Base-by-base conservation (phyloP, 2,329 filamentous ascomycete genomes). In the Botrytis porri region DNA sequence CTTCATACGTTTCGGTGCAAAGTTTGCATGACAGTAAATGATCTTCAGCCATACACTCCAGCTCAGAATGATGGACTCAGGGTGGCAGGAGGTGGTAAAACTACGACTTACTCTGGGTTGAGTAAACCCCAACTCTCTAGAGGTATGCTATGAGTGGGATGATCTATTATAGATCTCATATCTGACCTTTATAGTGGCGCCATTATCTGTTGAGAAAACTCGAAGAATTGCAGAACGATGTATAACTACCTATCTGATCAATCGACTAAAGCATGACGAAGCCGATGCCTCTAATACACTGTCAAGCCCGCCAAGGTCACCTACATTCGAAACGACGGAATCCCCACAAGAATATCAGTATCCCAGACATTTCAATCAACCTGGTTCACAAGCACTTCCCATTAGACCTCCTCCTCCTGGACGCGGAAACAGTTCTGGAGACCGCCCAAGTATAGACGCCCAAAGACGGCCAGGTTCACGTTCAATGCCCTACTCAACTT, bases 1-100 rank as follows among this genome's bases (percentile, higher is more conserved):
- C 83, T 94, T 75, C 88, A 88, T 51, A 88, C 91, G 54, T 97
- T 96, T 82, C 88, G 93, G 77, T 97, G 94, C 81, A 92, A 92
- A 60, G 91, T 93, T 71, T 97, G 94, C 81, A 84, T 93, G 78
- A 96, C 92, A 29, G 90, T 97, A 80, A 97, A 97, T 80, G 94
- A 97, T 80, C 82, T 97, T 70, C 85, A 87, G 74, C 86, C 86
- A 60, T 73, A 81, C 43, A 51, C 22, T 29, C 54, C 63, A n/a
- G 18, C 20, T 32, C 20, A 54, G 6, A 51, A 43, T 32, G 63
- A 72, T 32, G 63, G 70, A n/a, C 63, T 35, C 70, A 76, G 75
- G 62, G 67, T 69, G 51, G 74, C 77, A 48, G 74, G 73, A 54
- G 32, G 66, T 51, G 65, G 51, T 22, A 79, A 75, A 70, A 64